Evolutionary conservation across 371 early-diverging fungal genomes (phyloP).

Genomic region (Mortierella polycephala): DNA sequence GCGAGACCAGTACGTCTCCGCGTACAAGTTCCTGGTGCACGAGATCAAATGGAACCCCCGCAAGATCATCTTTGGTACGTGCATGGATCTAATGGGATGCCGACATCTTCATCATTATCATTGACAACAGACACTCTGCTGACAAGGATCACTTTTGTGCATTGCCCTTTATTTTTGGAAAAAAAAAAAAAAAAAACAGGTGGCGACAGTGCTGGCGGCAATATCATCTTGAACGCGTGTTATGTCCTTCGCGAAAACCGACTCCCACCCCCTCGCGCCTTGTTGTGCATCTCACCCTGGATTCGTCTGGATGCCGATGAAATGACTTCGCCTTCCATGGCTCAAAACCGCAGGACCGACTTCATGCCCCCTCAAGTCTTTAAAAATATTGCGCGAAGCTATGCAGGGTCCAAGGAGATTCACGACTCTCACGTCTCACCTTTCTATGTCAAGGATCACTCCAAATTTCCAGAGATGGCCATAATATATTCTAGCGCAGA

Average conservation of each 20-base stretch:
- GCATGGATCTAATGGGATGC: no score
- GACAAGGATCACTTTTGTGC: no score
- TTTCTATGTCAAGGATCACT: constrained; percentile 52
- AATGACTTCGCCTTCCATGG: constrained; percentile 46
- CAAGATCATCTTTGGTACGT: constrained; percentile 51
- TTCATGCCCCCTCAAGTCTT: constrained; percentile 54
- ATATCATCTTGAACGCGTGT: constrained; percentile 42
- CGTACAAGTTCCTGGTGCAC: constrained; percentile 48
- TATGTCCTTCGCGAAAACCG: constrained; percentile 39
- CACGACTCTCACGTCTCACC: constrained; percentile 47
- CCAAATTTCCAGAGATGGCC: constrained; percentile 49
- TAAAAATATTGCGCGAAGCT: constrained; percentile 43
- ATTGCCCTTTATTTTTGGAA: not conserved
- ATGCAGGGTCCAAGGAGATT: constrained; percentile 38
- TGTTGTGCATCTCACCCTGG: constrained; percentile 53
- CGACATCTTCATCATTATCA: no score
- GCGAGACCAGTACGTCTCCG: constrained; percentile 48
- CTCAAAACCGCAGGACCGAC: constrained; percentile 47
- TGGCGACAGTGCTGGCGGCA: constrained; percentile 47
- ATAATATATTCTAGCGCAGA: constrained; percentile 38
- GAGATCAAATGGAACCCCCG: constrained; percentile 53
- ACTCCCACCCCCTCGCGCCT: constrained; percentile 47
- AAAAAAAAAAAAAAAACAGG: constrained; percentile 9
- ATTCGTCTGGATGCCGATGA: constrained; percentile 43
- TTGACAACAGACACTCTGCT: no score